Percentiles rank a stretch among this genome's conserved stretches.
Conservation (phyloP, 805 yeast genomes). For the Scheffersomyces ergatensis region DNA sequence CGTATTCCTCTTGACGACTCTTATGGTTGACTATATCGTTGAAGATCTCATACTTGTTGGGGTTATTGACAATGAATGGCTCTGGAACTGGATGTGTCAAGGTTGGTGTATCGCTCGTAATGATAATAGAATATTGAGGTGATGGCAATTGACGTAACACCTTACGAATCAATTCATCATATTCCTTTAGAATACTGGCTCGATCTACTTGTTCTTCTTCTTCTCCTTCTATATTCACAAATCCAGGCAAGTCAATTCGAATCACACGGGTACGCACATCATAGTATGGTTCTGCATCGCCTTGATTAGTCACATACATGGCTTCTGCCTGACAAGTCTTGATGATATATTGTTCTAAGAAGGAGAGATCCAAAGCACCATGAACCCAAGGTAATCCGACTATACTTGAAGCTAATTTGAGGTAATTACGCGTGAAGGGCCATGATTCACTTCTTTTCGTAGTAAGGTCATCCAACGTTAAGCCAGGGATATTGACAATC, state of each 20-base stretch:
- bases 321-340: constrained; percentile 53
- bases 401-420: constrained; percentile 58
- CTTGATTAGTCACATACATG: constrained; percentile 36
- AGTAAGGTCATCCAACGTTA: constrained; percentile 25
- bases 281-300: constrained; percentile 43
- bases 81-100: constrained; percentile 30
- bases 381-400: constrained; percentile 55
- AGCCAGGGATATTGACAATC: constrained; percentile 39
- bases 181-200: constrained; percentile 23
- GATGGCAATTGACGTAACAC: constrained; percentile 71
- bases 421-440: constrained; percentile 48
- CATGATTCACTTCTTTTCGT: constrained; percentile 35
- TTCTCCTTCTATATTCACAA: constrained; percentile 27
- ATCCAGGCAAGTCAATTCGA: constrained; percentile 51
- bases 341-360: constrained; percentile 39
- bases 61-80: constrained; percentile 25
- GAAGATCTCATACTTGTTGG: constrained; percentile 44
- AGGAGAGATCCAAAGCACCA: constrained; percentile 39
- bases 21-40: constrained; percentile 55
- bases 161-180: constrained; percentile 50
- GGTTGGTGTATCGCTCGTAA: constrained; percentile 37
- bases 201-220: constrained; percentile 10
- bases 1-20: constrained; percentile 49
- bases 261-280: constrained; percentile 67
- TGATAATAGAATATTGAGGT: constrained; percentile 63